These are phyloP conservation scores for Beauveria pseudobassiana DNA, from an alignment of 2,329 filamentous ascomycete species.

Conservation along the genomic window DNA sequence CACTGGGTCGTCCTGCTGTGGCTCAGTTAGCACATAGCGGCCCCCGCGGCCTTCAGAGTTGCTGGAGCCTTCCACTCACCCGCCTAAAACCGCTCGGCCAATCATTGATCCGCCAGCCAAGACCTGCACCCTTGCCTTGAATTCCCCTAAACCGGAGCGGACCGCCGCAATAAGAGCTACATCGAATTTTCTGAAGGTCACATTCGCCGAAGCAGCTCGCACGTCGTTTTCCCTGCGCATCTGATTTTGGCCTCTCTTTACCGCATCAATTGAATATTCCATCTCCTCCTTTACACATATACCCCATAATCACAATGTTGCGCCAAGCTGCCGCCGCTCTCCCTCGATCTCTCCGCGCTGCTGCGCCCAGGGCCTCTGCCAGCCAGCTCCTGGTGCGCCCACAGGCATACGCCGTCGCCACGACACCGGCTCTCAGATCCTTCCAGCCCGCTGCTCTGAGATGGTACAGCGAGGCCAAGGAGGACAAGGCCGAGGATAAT, in stretches of 20 bases:
- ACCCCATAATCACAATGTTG: conserved; percentile 30
- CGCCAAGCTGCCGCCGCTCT: conserved; percentile 37
- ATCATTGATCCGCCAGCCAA: conserved; percentile 13
- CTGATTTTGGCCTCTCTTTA: background rate
- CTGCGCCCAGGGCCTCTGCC: conserved; percentile 28
- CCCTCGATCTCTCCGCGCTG: conserved; percentile 37
- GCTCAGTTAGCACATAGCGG: background rate
- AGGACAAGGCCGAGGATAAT: conserved; percentile 28
- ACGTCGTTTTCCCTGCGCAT: background rate
- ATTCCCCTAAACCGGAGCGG: conserved; percentile 14
- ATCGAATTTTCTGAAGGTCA: conserved; percentile 11
- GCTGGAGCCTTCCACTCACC: conserved; percentile 9
- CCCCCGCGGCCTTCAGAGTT: background rate
- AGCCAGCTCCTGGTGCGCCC: conserved; percentile 27
- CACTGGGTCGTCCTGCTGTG: background rate
- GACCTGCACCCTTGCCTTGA: background rate
- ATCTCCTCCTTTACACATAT: conserved; percentile 1
- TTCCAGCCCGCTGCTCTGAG: conserved; percentile 28
- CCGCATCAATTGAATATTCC: conserved; percentile 6
- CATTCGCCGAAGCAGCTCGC: background rate
- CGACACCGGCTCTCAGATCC: conserved; percentile 29
- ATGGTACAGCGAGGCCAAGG: conserved; percentile 44
- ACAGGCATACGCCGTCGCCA: conserved; percentile 30
- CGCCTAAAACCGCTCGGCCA: conserved; percentile 5
- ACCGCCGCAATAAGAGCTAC: conserved; percentile 5